Conservation (phyloP, 2,329 filamentous ascomycete genomes). For the Fusarium sublunatum region DNA sequence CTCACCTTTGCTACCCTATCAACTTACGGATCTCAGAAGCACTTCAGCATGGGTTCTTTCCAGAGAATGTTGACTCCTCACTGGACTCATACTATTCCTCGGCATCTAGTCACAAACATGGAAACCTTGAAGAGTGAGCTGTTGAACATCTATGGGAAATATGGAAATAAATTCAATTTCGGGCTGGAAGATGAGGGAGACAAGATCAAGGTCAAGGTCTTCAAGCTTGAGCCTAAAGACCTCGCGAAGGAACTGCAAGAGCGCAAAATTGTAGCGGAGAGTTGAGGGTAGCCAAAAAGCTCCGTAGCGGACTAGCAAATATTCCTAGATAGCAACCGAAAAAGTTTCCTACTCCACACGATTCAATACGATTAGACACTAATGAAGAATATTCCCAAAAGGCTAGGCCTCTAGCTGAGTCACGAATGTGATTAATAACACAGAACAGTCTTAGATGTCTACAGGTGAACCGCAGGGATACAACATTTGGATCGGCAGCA, state of each 20-base stretch:
- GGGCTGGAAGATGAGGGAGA: not conserved
- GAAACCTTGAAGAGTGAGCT: not conserved
- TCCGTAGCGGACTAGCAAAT: too few species aligned
- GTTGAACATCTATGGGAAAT: not conserved
- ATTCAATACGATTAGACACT: too few species aligned
- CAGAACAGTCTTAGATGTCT: too few species aligned
- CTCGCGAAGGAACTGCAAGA: not conserved
- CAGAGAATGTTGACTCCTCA: not conserved
- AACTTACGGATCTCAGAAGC: not conserved
- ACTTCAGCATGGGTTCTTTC: not conserved
- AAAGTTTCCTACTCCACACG: too few species aligned
- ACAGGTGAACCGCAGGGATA: too few species aligned
- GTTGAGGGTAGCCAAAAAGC: not conserved
- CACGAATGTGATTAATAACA: too few species aligned
- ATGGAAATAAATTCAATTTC: not conserved
- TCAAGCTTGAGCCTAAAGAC: not conserved
- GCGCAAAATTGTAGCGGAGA: not conserved
- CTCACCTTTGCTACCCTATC: not conserved
- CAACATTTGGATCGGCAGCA: too few species aligned
- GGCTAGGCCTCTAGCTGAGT: too few species aligned
- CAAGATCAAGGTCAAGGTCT: not conserved
- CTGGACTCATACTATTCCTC: not conserved
- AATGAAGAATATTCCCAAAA: too few species aligned
- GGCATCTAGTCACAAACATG: not conserved
- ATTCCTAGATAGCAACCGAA: too few species aligned